Conservation (phyloP, 805 yeast species). For the Cyberlindnera galapagoensis region DNA sequence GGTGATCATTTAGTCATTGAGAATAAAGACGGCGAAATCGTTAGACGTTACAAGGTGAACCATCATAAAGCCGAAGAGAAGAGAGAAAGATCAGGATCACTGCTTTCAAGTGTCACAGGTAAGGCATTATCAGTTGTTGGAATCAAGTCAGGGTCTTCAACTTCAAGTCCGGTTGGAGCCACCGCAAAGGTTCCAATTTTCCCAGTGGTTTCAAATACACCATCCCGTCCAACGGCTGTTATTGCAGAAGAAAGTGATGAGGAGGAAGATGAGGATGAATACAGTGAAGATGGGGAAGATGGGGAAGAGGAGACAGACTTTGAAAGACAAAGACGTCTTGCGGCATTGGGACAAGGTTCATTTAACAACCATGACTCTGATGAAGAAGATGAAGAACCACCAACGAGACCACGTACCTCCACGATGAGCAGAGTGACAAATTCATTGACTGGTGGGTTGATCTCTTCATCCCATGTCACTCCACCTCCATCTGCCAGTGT, state of each 20-base stretch:
- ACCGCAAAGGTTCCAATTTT: not conserved
- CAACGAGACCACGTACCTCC: conserved; percentile 18
- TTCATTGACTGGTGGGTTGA: conserved; percentile 6
- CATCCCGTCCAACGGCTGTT: not conserved
- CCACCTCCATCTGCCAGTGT: not conserved
- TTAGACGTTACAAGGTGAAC: conserved; percentile 75
- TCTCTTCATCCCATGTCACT: conserved; percentile 22
- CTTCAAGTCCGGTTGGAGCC: not conserved
- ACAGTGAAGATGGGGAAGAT: conserved; percentile 16
- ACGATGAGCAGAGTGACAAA: conserved; percentile 6
- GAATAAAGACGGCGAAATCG: conserved; percentile 85
- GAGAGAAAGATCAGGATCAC: conserved; percentile 32
- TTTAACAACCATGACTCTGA: conserved; percentile 21
- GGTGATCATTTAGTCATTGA: conserved; percentile 79
- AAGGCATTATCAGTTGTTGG: conserved; percentile 54
- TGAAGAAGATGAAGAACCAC: conserved; percentile 26
- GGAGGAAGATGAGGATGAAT: conserved; percentile 19
- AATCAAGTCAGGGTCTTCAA: conserved; percentile 25
- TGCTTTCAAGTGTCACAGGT: conserved; percentile 18
- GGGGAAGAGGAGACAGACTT: conserved; percentile 18
- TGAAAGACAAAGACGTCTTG: conserved; percentile 19
- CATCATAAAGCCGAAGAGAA: conserved; percentile 32
- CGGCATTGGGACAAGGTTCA: conserved; percentile 14
- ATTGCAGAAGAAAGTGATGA: conserved; percentile 14
- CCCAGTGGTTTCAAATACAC: too few relatives aligned